Percentiles rank a stretch among this genome's conserved stretches.
These are phyloP conservation scores for Chaetomium globosum DNA, from an alignment of 2,329 filamentous ascomycete species.

Conservation along the genomic window DNA sequence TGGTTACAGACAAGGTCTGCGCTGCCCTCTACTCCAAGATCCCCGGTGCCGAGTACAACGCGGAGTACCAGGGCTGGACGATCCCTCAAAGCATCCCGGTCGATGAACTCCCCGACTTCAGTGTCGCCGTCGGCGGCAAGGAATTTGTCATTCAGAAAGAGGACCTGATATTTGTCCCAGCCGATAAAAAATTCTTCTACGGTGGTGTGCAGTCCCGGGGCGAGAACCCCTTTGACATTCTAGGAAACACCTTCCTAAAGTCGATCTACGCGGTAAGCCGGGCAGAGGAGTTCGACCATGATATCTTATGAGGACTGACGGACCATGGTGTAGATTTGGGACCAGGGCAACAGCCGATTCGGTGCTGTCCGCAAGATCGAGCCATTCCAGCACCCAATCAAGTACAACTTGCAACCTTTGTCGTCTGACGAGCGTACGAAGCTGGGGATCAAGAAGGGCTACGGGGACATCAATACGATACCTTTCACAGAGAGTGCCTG, in stretches of 20 bases:
- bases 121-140: conserved; percentile 64
- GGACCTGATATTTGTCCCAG: conserved; percentile 61
- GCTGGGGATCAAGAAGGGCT: neutral
- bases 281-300: neutral
- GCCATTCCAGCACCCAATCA: conserved; percentile 36
- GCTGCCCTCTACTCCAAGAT: conserved; percentile 66
- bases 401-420: neutral
- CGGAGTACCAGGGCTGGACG: conserved; percentile 62
- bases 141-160: conserved; percentile 65
- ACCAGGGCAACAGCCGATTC: conserved; percentile 62
- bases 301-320: conserved; percentile 10
- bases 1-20: conserved; percentile 64
- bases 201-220: conserved; percentile 68
- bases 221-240: conserved; percentile 61
- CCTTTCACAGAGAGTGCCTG: neutral
- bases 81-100: conserved; percentile 58
- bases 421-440: neutral
- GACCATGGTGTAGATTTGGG: conserved; percentile 56
- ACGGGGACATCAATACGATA: conserved; percentile 4
- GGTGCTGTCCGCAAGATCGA: conserved; percentile 60
- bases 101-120: conserved; percentile 61
- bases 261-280: conserved; percentile 63
- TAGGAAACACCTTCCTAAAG: conserved; percentile 67
- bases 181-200: conserved; percentile 59
- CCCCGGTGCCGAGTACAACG: conserved; percentile 60